Conservation (phyloP, 371 early-diverging fungal species). For the Mortierella sp. region DNA sequence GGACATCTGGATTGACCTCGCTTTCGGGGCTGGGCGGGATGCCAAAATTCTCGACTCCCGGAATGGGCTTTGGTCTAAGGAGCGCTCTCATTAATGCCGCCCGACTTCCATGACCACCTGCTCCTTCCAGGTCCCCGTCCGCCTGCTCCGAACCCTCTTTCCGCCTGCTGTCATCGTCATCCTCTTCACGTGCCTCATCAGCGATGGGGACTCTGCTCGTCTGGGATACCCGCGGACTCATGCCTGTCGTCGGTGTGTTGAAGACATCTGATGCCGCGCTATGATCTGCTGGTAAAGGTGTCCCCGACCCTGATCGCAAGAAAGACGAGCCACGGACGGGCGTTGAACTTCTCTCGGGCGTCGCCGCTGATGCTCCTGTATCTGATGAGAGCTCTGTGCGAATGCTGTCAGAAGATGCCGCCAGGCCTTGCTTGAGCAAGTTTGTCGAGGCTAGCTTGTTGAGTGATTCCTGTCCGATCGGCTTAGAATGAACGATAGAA, state of each 20-base stretch:
- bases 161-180: not conserved
- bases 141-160: not conserved
- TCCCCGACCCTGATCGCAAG: slow-evolving; percentile 39
- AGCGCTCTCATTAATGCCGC: slow-evolving; percentile 38
- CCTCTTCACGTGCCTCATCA: slow-evolving; percentile 14
- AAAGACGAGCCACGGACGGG: slow-evolving; percentile 20
- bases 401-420: slow-evolving; percentile 12
- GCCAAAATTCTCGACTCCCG: slow-evolving; percentile 59
- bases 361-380: not conserved
- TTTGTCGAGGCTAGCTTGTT: slow-evolving; percentile 32
- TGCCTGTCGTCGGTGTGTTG: slow-evolving; percentile 49
- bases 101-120: slow-evolving; percentile 10
- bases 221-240: slow-evolving; percentile 29
- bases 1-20: slow-evolving; percentile 65
- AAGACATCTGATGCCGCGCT: slow-evolving; percentile 51
- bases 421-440: slow-evolving; percentile 35
- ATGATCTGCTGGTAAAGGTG: slow-evolving; percentile 51
- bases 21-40: slow-evolving; percentile 63
- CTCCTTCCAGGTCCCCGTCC: not conserved
- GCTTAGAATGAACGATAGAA: slow-evolving; percentile 7
- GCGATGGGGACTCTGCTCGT: slow-evolving; percentile 18
- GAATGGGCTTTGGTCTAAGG: slow-evolving; percentile 56
- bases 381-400: not conserved
- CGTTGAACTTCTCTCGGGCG: not conserved
- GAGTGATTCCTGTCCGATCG: slow-evolving; percentile 24